A percentile compares a stretch with the other conserved stretches of the same genome.
phyloP scores from a whole-genome alignment of 2,329 filamentous ascomycete species.

The Cladosporium velox region DNA sequence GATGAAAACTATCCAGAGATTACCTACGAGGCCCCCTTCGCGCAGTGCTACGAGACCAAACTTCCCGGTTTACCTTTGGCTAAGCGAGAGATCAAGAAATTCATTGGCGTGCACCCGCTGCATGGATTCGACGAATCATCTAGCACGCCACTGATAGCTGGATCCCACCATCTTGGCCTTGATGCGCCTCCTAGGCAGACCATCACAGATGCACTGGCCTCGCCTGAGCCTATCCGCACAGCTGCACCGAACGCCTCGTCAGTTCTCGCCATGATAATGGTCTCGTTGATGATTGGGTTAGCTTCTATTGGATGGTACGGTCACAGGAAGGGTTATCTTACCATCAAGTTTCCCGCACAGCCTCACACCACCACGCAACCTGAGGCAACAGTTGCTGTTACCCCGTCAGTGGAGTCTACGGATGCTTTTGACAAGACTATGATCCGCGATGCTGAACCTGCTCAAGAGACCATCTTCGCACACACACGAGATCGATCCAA shows the following conservation, averaged over 20 bases:
- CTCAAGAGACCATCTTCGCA: slow-evolving; percentile 36
- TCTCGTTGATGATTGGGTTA: slow-evolving; percentile 4
- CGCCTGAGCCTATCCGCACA: background rate
- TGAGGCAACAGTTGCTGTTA: slow-evolving; percentile 10
- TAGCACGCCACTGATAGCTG: slow-evolving; percentile 25
- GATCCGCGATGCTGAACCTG: slow-evolving; percentile 38
- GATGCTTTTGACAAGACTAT: slow-evolving; percentile 23
- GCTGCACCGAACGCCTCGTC: slow-evolving; percentile 6
- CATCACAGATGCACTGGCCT: slow-evolving; percentile 11
- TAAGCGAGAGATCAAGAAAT: slow-evolving; percentile 24
- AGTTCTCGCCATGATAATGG: slow-evolving; percentile 15
- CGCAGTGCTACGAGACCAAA: slow-evolving; percentile 54
- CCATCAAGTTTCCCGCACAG: slow-evolving; percentile 13
- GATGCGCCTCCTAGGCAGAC: slow-evolving; percentile 24
- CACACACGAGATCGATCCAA: slow-evolving; percentile 9
- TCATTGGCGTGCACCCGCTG: slow-evolving; percentile 37
- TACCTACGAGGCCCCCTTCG: slow-evolving; percentile 65
- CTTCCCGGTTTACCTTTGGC: slow-evolving; percentile 19
- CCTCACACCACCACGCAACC: slow-evolving; percentile 9
- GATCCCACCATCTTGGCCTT: slow-evolving; percentile 26
- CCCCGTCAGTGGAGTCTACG: slow-evolving; percentile 8
- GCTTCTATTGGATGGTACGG: slow-evolving; percentile 17
- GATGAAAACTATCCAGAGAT: slow-evolving; percentile 84
- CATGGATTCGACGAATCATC: slow-evolving; percentile 20
- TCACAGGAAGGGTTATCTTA: slow-evolving; percentile 11